Evolutionary conservation across 2,329 filamentous ascomycete species (phyloP), one percentile per base, ranked within the genome.

Genomic region (Phaeophleospora eucalypticola): DNA sequence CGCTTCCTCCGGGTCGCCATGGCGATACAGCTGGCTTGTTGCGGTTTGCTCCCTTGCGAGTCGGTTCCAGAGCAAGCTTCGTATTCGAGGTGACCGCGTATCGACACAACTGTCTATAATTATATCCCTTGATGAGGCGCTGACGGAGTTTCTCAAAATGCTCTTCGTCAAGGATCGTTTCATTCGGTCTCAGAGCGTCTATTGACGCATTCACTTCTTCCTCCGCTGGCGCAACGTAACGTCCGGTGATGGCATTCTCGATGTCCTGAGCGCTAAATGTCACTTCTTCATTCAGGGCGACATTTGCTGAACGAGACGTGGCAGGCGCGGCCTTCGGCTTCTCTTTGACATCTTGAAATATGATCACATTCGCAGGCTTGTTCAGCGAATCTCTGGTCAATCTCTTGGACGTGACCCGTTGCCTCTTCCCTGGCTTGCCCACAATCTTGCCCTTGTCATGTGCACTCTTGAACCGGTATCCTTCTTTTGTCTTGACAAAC

Each of bases 361-460:
- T 42, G 17, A 57, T 51, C 19, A 57, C 52, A 16, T 58, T 58
- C 4, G 57, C 47, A 21, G 58, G 58, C 49, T 58, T 56, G 40
- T 54, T 54, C 41, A 62, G 39, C 15, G 57, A 55, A 7, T 51
- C 51, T n/a, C 47, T 56, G 8, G 43, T 45, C 36, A 64, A 45
- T 17, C 49, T 40, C 15, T 56, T 51, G 18, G 56, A 59, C 1
- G 42, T 32, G 32, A 60, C 48, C 20, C 57, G 56, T 41, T 62
- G 60, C 36, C 58, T 51, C 24, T 51, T 58, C 16, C 56, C 57
- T 8, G 53, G 56, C 43, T 50, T 58, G 12, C 60, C 60, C 15
- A 62, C 47, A n/a, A 61, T 52, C 17, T 53, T 53, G 10, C 37
- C 44, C 9, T n/a, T 18, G 90, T 49, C 60, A 29, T 41, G 24